These are phyloP conservation scores for Leishmania tropica DNA, from an alignment of 208 protist species.

Conservation along the genomic window DNA sequence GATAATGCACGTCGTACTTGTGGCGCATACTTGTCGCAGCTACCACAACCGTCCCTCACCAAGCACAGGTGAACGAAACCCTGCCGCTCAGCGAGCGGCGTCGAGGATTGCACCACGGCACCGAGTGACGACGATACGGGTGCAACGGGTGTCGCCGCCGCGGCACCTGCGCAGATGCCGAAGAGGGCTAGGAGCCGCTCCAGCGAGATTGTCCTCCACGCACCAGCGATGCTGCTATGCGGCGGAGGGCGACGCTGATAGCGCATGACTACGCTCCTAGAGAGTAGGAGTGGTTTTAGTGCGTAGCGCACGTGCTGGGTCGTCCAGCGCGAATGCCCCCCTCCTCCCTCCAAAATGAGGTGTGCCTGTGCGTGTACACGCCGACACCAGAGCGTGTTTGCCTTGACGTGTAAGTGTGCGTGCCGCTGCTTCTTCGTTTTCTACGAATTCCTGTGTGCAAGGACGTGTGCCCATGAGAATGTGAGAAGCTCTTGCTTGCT, in stretches of 20 bases:
- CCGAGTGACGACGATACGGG: neutral
- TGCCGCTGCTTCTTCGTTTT: neutral
- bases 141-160: neutral
- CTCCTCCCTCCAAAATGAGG: neutral
- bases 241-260: neutral
- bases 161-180: too few species aligned
- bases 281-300: neutral
- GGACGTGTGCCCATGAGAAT: neutral
- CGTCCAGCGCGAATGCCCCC: neutral
- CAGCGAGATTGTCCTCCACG: neutral
- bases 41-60: neutral
- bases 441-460: neutral
- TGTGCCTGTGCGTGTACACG: neutral
- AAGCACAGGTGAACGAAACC: neutral
- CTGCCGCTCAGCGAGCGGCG: neutral
- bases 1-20: neutral
- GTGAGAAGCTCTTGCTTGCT: neutral
- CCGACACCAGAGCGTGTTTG: neutral
- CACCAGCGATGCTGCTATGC: neutral
- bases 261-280: neutral
- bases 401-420: neutral
- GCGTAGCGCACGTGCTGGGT: neutral
- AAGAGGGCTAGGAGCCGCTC: neutral
- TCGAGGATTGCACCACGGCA: neutral
- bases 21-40: neutral